Percentiles rank a stretch among this genome's conserved stretches.
Conservation (phyloP, 2,329 filamentous ascomycete species). For the Ilyonectria robusta region DNA sequence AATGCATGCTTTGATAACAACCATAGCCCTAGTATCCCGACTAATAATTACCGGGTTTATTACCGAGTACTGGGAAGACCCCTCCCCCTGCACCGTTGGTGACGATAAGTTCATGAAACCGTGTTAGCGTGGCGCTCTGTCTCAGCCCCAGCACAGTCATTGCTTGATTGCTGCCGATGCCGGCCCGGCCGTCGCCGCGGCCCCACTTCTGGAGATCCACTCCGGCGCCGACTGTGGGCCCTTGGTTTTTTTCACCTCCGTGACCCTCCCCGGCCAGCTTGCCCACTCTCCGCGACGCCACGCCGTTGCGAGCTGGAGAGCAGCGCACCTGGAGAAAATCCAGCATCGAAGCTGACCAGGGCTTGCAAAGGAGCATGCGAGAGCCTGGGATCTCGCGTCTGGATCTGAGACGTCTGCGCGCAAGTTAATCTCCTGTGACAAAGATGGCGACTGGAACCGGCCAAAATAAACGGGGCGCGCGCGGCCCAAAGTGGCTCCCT, state of each 20-base stretch:
- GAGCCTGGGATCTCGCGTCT: slow-evolving; percentile 21
- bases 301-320: neutral
- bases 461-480: slow-evolving; percentile 29
- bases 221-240: slow-evolving; percentile 40
- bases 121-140: slow-evolving; percentile 21
- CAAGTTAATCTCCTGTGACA: slow-evolving; percentile 26
- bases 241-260: slow-evolving; percentile 16
- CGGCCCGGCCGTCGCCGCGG: slow-evolving; percentile 31
- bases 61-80: slow-evolving; percentile 37
- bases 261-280: slow-evolving; percentile 16
- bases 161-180: slow-evolving; percentile 39
- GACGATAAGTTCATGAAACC: slow-evolving; percentile 38
- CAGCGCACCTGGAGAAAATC: neutral
- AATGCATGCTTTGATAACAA: slow-evolving; percentile 29
- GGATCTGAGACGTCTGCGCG: slow-evolving; percentile 27
- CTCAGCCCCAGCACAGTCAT: slow-evolving; percentile 3
- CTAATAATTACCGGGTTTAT: slow-evolving; percentile 40
- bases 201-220: slow-evolving; percentile 20
- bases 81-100: slow-evolving; percentile 28
- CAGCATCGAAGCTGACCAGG: slow-evolving; percentile 1
- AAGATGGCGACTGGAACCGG: slow-evolving; percentile 17
- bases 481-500: slow-evolving; percentile 29
- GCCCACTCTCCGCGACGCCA: slow-evolving; percentile 5
- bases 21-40: slow-evolving; percentile 29
- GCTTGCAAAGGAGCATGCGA: slow-evolving; percentile 4